A percentile compares a stretch with the other conserved stretches of the same genome.
phyloP scores from a whole-genome alignment of 2,329 filamentous ascomycete genomes.

The Bipolaris cookei region DNA sequence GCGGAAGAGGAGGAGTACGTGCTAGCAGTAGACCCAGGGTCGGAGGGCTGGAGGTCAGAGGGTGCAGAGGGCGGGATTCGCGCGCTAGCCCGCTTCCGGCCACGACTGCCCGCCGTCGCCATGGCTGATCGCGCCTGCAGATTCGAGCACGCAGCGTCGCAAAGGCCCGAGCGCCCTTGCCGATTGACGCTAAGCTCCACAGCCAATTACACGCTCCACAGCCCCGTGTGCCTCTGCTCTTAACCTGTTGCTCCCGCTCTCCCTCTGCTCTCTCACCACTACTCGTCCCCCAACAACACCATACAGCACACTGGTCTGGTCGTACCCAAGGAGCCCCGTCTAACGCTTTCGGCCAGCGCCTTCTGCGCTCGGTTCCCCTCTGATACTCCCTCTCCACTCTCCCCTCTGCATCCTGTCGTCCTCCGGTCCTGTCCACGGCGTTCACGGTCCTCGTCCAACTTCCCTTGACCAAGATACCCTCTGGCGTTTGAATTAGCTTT shows the following conservation, averaged over 20 bases:
- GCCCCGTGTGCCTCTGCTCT: slow-evolving; percentile 28
- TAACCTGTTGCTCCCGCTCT: slow-evolving; percentile 37
- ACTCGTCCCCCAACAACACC: slow-evolving; percentile 33
- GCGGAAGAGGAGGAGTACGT: no score
- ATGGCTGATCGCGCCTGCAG: slow-evolving; percentile 29
- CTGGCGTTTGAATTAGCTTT: slow-evolving; percentile 35
- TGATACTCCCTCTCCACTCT: slow-evolving; percentile 18
- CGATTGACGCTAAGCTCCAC: slow-evolving; percentile 27
- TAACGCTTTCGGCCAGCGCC: slow-evolving; percentile 52
- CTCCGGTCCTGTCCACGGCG: slow-evolving; percentile 45
- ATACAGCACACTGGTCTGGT: slow-evolving; percentile 43
- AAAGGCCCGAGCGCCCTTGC: slow-evolving; percentile 23
- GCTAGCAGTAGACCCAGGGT: no score
- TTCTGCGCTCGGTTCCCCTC: slow-evolving; percentile 49
- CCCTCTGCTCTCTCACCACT: slow-evolving; percentile 35
- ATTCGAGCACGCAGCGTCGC: slow-evolving; percentile 13
- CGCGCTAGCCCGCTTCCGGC: slow-evolving; percentile 8
- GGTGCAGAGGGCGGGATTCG: slow-evolving; percentile 8
- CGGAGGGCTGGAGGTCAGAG: no score
- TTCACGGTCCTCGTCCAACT: slow-evolving; percentile 46
- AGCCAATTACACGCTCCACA: slow-evolving; percentile 28
- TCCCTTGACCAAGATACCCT: slow-evolving; percentile 47
- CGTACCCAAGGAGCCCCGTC: slow-evolving; percentile 42
- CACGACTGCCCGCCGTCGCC: slow-evolving; percentile 8
- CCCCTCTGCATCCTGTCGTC: slow-evolving; percentile 36